Evolutionary conservation across 441 rosid species (phyloP), one percentile per base, ranked within the genome.

Genomic region (Pelargonium fulgidum): DNA sequence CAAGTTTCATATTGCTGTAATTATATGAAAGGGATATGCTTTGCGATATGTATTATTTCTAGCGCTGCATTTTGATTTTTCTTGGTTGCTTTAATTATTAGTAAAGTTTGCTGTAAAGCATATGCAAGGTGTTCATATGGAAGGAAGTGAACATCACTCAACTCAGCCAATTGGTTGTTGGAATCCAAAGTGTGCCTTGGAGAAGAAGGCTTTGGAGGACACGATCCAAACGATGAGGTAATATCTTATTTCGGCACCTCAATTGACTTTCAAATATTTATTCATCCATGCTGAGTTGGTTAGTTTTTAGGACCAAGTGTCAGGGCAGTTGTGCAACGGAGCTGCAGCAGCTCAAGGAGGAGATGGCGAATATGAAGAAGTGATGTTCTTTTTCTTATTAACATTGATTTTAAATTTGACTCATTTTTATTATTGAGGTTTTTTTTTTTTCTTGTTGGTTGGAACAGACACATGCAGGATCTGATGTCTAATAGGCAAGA

Each of bases 291-390:
- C 61, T 17, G 24, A 54, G 22, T 54, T 17, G 22, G 24, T 7
- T 39, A 7, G 29, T 19, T 58, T 58, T 58, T 24, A 58, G 62
- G 26, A 58, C 3, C 12, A 24, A 58, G 62, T 58, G 62, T 58
- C 29, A 20, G 8, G 62, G 62, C 13, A 58, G 20, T 7, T 58
- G 62, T 11, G 62, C 62, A 22, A 3, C 11, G 62, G 62, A 58
- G 22, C 62, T 58, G 62, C 20, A 58, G 26, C 24, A 58, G 22
- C 59, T 52, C 59, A 52, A 52, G 59, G 59, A 52, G 59, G 59
- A 52, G 20, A 52, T 52, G 59, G 59, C 59, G n/a, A 52, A 52
- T n/a, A 16, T 52, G 8, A 52, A 14, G 7, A 12, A 8, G 59
- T 52, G 17, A 52, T 39, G 42, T 39, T 52, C 59, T 14, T 52